Percentiles rank a stretch among this genome's conserved stretches.
Evolutionary conservation across 2,329 filamentous ascomycete genomes (phyloP).

Genomic region (Microdochium paspali): DNA sequence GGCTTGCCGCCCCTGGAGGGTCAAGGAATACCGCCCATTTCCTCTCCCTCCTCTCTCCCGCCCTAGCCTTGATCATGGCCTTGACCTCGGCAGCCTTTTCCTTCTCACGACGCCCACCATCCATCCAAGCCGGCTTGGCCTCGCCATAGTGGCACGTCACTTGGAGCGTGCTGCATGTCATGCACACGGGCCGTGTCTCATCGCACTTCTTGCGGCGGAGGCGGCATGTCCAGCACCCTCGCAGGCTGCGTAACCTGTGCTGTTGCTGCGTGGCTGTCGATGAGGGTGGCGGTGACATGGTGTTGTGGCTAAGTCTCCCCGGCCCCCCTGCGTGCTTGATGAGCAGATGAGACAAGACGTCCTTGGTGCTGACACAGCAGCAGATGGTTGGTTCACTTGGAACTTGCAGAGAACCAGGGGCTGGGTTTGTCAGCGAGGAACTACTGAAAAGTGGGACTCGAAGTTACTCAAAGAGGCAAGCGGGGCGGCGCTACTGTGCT

Average conservation of each 20-base stretch:
- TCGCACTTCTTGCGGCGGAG: constrained; percentile 54
- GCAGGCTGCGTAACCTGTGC: constrained; percentile 24
- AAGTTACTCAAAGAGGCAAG: no score
- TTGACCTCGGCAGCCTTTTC: constrained; percentile 44
- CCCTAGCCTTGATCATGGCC: constrained; percentile 45
- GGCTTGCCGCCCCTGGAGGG: neutral
- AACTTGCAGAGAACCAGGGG: no score
- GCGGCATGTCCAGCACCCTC: constrained; percentile 52
- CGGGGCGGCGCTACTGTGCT: no score
- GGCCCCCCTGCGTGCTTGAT: no score
- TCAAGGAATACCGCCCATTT: constrained; percentile 34
- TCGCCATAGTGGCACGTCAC: constrained; percentile 46
- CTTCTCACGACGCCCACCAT: constrained; percentile 36
- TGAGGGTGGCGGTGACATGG: neutral
- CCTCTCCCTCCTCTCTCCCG: constrained; percentile 36
- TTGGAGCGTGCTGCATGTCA: constrained; percentile 38
- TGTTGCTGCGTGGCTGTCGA: neutral
- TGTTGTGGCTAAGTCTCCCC: neutral
- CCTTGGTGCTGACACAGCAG: no score
- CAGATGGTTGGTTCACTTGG: no score
- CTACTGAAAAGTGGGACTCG: no score
- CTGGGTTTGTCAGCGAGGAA: no score
- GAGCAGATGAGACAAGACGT: no score
- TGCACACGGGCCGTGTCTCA: constrained; percentile 40
- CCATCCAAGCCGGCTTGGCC: constrained; percentile 49